A percentile compares a stretch with the other conserved stretches of the same genome.
phyloP scores from a whole-genome alignment of 805 yeast genomes.

The Suhomyces sp. region DNA sequence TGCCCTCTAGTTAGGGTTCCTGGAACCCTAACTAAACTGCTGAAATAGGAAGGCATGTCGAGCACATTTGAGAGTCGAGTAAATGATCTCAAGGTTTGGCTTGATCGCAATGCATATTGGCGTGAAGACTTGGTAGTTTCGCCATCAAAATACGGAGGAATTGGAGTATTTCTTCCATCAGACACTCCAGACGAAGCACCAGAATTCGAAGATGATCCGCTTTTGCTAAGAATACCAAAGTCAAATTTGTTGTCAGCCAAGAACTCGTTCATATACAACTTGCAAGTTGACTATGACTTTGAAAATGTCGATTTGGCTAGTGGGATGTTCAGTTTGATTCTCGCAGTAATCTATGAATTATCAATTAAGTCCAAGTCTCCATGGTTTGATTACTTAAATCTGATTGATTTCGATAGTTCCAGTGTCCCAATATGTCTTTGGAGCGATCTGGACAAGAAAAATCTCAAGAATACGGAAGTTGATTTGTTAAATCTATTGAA shows the following conservation, averaged over 20 bases:
- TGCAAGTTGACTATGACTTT: conserved; percentile 51
- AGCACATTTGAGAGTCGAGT: not conserved
- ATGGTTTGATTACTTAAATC: conserved; percentile 65
- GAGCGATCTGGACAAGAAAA: conserved; percentile 46
- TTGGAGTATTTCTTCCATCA: conserved; percentile 66
- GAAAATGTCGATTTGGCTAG: conserved; percentile 30
- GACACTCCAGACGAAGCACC: conserved; percentile 32
- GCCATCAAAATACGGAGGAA: conserved; percentile 56
- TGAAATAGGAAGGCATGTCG: not conserved
- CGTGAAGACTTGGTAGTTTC: conserved; percentile 46
- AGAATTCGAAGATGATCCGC: conserved; percentile 23
- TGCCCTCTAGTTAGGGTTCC: not conserved
- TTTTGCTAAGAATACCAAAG: conserved; percentile 62
- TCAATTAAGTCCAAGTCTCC: conserved; percentile 64
- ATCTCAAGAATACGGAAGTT: conserved; percentile 60
- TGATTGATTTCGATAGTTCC: conserved; percentile 42
- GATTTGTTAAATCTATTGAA: conserved; percentile 60
- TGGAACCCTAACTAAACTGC: not conserved
- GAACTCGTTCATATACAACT: conserved; percentile 61
- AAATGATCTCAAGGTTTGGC: conserved; percentile 40
- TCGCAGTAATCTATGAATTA: conserved; percentile 72
- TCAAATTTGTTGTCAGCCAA: conserved; percentile 53
- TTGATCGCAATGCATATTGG: conserved; percentile 56
- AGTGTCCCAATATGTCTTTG: conserved; percentile 64
- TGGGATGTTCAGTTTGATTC: conserved; percentile 64